Percentiles rank a stretch among this genome's conserved stretches.
Evolutionary conservation across 1,284 basidiomycete genomes (phyloP).

Genomic region (Phylloboletellus chloephorus): DNA sequence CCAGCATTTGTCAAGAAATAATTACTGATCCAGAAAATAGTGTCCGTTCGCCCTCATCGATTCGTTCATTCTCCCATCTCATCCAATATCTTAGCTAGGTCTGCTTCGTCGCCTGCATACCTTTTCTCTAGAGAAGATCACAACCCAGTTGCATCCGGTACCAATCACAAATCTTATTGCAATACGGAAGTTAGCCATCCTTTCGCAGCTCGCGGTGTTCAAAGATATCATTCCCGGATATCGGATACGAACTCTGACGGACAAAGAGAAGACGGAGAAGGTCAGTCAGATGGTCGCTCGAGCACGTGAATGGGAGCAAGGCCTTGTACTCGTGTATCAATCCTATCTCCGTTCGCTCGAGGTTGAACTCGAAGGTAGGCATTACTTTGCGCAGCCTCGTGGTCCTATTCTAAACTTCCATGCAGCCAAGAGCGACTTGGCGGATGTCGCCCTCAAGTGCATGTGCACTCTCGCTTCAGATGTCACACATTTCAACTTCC

Average conservation of each 20-base stretch:
- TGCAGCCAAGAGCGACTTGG: constrained; percentile 68
- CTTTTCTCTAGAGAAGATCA: constrained; percentile 71
- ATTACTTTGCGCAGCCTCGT: constrained; percentile 21
- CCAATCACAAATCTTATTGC: constrained; percentile 73
- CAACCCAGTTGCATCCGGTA: constrained; percentile 59
- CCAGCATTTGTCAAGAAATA: constrained; percentile 84
- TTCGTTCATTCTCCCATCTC: constrained; percentile 14
- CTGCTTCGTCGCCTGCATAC: constrained; percentile 82
- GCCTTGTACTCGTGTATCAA: constrained; percentile 89
- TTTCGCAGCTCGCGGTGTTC: constrained; percentile 92
- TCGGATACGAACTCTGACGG: constrained; percentile 83
- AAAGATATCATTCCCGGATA: constrained; percentile 94
- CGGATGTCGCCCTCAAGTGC: constrained; percentile 71
- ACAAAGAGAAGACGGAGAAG: constrained; percentile 87
- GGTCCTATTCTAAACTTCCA: constrained; percentile 19
- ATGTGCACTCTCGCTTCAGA: constrained; percentile 83
- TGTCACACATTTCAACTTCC: constrained; percentile 96
- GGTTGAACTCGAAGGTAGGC: constrained; percentile 77
- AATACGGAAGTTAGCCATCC: constrained; percentile 83
- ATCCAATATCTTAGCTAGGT: constrained; percentile 55
- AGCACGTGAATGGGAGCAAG: constrained; percentile 94
- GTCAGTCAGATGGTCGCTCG: constrained; percentile 90
- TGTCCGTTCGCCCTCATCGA: constrained; percentile 40
- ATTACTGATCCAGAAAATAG: constrained; percentile 81
- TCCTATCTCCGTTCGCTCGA: constrained; percentile 84